Conservation (phyloP, 441 rosid species). For the Pelargonium citronellum region DNA sequence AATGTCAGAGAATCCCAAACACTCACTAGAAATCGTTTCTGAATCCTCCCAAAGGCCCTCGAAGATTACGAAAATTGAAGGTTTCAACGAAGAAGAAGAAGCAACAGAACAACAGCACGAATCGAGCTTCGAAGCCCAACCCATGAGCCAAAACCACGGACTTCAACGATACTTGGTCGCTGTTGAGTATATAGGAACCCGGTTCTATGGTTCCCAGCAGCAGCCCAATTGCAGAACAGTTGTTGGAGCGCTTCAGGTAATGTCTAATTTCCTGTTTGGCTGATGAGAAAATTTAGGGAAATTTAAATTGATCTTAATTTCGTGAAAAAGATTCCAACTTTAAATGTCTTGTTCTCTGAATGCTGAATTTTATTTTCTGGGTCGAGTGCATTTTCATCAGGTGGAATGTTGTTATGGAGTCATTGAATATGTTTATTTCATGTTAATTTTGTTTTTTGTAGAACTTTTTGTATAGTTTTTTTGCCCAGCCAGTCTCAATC, state of each 20-base stretch:
- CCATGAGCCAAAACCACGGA: conserved; percentile 48
- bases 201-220: conserved; percentile 81
- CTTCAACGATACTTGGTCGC: conserved; percentile 79
- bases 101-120: conserved; percentile 30
- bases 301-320: not conserved
- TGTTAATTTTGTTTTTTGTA: conserved; percentile 24
- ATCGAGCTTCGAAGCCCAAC: conserved; percentile 19
- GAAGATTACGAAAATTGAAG: conserved; percentile 43
- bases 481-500: conserved; percentile 78
- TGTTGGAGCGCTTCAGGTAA: conserved; percentile 78
- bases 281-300: not conserved
- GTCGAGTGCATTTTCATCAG: not conserved
- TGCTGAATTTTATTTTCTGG: not conserved
- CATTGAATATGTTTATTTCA: not conserved
- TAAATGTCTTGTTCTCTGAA: not conserved
- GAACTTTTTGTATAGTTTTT: conserved; percentile 80
- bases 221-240: conserved; percentile 68
- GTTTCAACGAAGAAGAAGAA: conserved; percentile 24
- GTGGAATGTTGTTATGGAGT: not conserved
- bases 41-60: conserved; percentile 35
- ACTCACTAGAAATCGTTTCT: conserved; percentile 20
- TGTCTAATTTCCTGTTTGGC: not conserved
- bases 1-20: conserved; percentile 48
- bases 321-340: not conserved
- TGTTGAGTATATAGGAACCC: conserved; percentile 81